Base-by-base conservation (phyloP, 441 rosid genomes). In the Flueggea neowawraea region DNA sequence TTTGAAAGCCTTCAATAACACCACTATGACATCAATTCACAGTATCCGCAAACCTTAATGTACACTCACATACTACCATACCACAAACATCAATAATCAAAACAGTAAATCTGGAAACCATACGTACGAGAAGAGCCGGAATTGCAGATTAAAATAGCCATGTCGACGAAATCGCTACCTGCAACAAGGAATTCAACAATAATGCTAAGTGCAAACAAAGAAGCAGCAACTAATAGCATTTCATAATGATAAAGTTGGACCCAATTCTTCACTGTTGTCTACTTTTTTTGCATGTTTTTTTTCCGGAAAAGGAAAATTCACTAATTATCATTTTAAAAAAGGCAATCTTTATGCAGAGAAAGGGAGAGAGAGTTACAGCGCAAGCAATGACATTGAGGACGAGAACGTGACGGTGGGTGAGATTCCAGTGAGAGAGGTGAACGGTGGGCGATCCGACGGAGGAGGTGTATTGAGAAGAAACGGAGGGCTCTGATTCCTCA, bases 131-230 rank as follows among this genome's bases (percentile, higher is more conserved):
- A 55, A 93, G 86, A 31, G 98, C 57, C 6, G 96, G 97, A 61
- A 93, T 93, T 15, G 96, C 98, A 49, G 98, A 90, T 53, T 79
- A 62, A 60, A 90, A 88, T 3, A 93, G 86, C 91, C 92, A 90
- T 9, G 91, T 84, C 6, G 96, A 88, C 11, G 95, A 90, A 62
- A 88, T 58, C 10, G 97, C 96, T 5, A 73, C 80, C 98, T 90
- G 78, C 75, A 75, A 69, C 58, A 47, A 17, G 56, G 1, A 60
- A 50, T 47, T 47, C 50, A 47, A 10, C 50, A 47, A 47, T 47
- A 47, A 47, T 14, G 9, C 41, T 36, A 36, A 36, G 4, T 47
- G 14, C 12, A 47, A 47, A 47, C 14, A 47, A 11, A 14, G 5
- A 47, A 47, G 9, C 14, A 47, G n/a, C 50, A 47, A 47, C 9